phyloP scores from a whole-genome alignment of 2,329 filamentous ascomycete genomes.

The Diplodia scrobiculata region DNA sequence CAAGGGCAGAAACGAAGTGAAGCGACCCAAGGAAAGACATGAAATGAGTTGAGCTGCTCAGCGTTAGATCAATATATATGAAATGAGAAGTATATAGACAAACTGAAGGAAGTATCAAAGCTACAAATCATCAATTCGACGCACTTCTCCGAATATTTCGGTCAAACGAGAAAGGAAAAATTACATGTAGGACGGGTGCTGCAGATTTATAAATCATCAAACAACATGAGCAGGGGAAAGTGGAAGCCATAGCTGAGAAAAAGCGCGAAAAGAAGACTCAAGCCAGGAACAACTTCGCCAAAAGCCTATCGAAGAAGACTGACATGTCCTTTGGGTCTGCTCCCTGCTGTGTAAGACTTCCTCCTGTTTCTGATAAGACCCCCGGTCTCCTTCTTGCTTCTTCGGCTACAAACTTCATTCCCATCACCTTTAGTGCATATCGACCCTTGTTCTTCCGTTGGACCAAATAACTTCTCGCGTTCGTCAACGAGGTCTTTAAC shows the following conservation, averaged over 20 bases:
- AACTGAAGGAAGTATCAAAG: too few species aligned
- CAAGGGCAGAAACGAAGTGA: too few species aligned
- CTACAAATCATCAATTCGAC: too few species aligned
- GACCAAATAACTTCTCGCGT: conserved; percentile 27
- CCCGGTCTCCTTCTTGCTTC: not conserved
- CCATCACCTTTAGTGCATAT: conserved; percentile 29
- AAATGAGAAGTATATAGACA: too few species aligned
- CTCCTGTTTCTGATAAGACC: too few species aligned
- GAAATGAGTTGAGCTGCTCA: too few species aligned
- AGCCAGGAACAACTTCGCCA: conserved; percentile 39
- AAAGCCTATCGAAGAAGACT: conserved; percentile 45
- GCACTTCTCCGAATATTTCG: not conserved
- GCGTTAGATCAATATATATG: too few species aligned
- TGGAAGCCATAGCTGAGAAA: not conserved
- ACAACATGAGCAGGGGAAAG: not conserved
- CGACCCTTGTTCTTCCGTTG: conserved; percentile 36
- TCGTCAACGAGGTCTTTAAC: conserved; percentile 36
- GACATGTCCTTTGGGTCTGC: conserved; percentile 37
- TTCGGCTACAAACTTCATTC: conserved; percentile 32
- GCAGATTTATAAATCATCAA: not conserved
- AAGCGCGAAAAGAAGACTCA: not conserved
- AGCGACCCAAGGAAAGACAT: too few species aligned
- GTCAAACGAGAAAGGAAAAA: not conserved
- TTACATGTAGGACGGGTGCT: not conserved
- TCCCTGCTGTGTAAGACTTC: not conserved